Conservation (phyloP, 208 protist genomes). For the Acanthamoeba lenticulata region DNA sequence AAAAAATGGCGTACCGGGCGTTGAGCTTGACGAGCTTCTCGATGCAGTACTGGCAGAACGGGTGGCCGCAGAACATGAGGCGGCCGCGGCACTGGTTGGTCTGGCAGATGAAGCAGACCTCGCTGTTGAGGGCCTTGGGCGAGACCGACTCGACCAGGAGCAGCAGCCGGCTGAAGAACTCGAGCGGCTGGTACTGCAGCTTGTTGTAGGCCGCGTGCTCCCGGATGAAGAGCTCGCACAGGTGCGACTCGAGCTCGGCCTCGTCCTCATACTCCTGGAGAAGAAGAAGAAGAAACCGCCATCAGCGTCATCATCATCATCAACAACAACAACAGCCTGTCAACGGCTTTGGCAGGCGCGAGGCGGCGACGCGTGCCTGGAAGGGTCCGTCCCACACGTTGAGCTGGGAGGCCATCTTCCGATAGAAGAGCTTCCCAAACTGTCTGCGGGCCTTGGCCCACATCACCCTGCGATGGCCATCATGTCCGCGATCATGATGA, state of each 20-base stretch:
- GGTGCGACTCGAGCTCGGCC: not conserved
- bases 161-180: not conserved
- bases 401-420: not conserved
- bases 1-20: not conserved
- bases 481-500: not conserved
- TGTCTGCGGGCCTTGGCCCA: not conserved
- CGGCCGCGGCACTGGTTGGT: slow-evolving; percentile 1
- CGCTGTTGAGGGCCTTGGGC: not conserved
- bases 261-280: not conserved
- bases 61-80: slow-evolving; percentile 24
- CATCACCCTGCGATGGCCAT: not conserved
- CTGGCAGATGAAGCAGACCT: slow-evolving; percentile 40
- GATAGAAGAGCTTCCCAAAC: slow-evolving; percentile 5
- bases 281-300: too few relatives aligned
- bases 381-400: not conserved
- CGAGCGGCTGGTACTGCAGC: slow-evolving; percentile 9
- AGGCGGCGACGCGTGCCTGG: too few relatives aligned
- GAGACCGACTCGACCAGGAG: not conserved
- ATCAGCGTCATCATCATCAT: too few relatives aligned
- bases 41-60: slow-evolving; percentile 20
- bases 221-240: slow-evolving; percentile 36
- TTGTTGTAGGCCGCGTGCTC: not conserved
- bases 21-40: slow-evolving; percentile 42
- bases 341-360: too few relatives aligned
- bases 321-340: too few relatives aligned